phyloP scores from a whole-genome alignment of 2,329 filamentous ascomycete species.

The Fusarium albosuccineum region DNA sequence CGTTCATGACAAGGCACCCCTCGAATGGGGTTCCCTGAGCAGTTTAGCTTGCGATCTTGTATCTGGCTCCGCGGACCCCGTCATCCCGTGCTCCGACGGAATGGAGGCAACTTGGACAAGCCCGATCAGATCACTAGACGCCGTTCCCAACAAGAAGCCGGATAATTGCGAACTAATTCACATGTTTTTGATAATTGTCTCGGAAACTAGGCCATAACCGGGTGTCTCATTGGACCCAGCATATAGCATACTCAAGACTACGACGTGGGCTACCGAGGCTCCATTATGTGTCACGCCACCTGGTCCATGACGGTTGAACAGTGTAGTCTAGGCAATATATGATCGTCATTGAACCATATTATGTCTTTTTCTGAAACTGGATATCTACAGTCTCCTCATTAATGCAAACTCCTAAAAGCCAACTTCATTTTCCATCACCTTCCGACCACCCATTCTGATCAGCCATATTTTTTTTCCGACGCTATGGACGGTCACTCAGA shows the following conservation, averaged over 20 bases:
- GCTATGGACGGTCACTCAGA: slow-evolving; percentile 23
- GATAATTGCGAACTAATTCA: neutral
- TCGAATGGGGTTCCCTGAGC: slow-evolving; percentile 6
- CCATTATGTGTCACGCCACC: neutral
- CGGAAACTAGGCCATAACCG: slow-evolving; percentile 30
- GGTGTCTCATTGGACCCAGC: slow-evolving; percentile 10
- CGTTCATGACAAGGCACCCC: neutral
- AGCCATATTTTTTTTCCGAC: neutral
- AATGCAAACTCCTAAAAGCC: neutral
- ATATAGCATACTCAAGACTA: neutral
- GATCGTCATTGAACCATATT: no score
- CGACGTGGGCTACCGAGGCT: slow-evolving; percentile 6
- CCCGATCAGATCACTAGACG: neutral
- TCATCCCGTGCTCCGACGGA: slow-evolving; percentile 3
- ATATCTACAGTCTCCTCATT: neutral
- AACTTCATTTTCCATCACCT: neutral
- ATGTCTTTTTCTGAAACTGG: neutral
- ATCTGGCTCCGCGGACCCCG: slow-evolving; percentile 6
- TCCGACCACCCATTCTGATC: neutral
- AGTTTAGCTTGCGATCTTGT: slow-evolving; percentile 38
- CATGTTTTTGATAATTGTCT: neutral
- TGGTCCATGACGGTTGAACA: neutral
- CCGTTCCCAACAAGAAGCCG: neutral
- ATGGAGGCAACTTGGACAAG: neutral
- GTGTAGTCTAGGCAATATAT: neutral